These are phyloP conservation scores for Heliocybe sulcata DNA, from an alignment of 1,284 basidiomycete genomes.

Conservation along the genomic window DNA sequence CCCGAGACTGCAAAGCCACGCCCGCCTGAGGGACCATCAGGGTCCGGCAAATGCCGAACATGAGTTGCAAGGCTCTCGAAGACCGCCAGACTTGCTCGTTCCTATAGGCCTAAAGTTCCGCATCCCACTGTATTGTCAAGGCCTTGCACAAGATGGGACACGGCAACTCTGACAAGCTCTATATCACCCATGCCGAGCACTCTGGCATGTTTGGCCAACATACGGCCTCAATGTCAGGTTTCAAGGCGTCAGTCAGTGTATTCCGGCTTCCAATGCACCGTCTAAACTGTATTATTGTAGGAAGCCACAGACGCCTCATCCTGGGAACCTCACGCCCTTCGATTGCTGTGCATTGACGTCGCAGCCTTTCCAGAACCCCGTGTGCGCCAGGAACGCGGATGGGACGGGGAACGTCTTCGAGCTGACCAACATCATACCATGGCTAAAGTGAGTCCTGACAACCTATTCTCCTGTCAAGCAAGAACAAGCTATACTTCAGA, in stretches of 20 bases:
- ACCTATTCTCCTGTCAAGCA: slow-evolving; percentile 8
- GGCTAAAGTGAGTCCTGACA: slow-evolving; percentile 69
- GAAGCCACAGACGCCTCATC: slow-evolving; percentile 58
- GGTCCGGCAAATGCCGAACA: too few species aligned
- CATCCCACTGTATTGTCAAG: neutral
- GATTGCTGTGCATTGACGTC: slow-evolving; percentile 93
- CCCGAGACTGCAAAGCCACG: too few species aligned
- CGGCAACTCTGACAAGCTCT: slow-evolving; percentile 80
- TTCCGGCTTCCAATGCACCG: slow-evolving; percentile 3
- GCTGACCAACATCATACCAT: slow-evolving; percentile 86
- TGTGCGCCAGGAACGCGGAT: slow-evolving; percentile 76
- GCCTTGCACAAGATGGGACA: slow-evolving; percentile 55
- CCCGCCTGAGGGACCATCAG: too few species aligned
- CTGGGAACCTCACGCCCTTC: slow-evolving; percentile 66
- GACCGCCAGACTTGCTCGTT: too few species aligned
- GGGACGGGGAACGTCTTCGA: slow-evolving; percentile 82
- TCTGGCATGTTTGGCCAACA: slow-evolving; percentile 72
- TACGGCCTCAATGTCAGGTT: slow-evolving; percentile 67
- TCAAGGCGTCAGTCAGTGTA: slow-evolving; percentile 45
- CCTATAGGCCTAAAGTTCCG: too few species aligned
- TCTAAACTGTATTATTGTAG: slow-evolving; percentile 25
- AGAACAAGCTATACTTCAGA: slow-evolving; percentile 24
- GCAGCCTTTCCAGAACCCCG: slow-evolving; percentile 86
- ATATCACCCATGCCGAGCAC: slow-evolving; percentile 83
- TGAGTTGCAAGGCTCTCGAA: too few species aligned